These are phyloP conservation scores for Agrostemma githago DNA, from an alignment of 148 eudicot genomes.

Conservation along the genomic window DNA sequence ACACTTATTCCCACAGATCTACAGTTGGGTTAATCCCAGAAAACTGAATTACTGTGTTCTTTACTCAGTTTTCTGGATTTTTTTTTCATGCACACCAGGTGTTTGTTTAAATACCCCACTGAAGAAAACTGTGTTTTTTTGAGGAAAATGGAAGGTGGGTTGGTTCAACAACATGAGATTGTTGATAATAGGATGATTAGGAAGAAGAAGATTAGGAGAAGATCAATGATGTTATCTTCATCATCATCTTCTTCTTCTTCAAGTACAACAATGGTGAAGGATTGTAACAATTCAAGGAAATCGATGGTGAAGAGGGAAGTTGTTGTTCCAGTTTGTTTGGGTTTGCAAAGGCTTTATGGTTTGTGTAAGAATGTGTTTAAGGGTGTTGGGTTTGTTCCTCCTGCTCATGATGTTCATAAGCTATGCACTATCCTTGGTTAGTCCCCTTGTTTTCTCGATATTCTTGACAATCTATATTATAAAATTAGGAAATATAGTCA, in stretches of 20 bases:
- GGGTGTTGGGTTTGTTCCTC: conserved; percentile 69
- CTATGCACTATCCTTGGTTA: conserved; percentile 57
- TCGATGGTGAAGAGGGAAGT: not conserved
- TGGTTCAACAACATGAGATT: conserved; percentile 27
- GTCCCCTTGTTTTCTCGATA: not conserved
- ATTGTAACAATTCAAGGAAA: not conserved
- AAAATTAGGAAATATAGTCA: too few relatives aligned
- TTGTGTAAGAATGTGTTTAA: conserved; percentile 51
- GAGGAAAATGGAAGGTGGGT: conserved; percentile 36
- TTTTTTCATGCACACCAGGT: conserved; percentile 1
- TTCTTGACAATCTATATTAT: not conserved
- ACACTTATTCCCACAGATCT: conserved; percentile 23
- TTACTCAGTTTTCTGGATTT: not conserved
- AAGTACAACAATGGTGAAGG: not conserved
- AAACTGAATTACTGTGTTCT: conserved; percentile 3
- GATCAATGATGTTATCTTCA: conserved; percentile 13
- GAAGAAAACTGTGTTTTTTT: not conserved
- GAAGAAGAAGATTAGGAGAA: conserved; percentile 37
- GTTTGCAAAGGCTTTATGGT: conserved; percentile 50
- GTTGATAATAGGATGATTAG: conserved; percentile 33
- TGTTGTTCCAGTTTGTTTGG: conserved; percentile 15
- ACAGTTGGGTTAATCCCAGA: not conserved
- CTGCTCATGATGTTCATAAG: conserved; percentile 41
- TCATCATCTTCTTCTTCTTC: not conserved
- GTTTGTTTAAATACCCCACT: conserved; percentile 25